A percentile compares a stretch with the other conserved stretches of the same genome.
These are phyloP conservation scores for Drosera capensis DNA, from an alignment of 148 eudicot species.

Conservation along the genomic window DNA sequence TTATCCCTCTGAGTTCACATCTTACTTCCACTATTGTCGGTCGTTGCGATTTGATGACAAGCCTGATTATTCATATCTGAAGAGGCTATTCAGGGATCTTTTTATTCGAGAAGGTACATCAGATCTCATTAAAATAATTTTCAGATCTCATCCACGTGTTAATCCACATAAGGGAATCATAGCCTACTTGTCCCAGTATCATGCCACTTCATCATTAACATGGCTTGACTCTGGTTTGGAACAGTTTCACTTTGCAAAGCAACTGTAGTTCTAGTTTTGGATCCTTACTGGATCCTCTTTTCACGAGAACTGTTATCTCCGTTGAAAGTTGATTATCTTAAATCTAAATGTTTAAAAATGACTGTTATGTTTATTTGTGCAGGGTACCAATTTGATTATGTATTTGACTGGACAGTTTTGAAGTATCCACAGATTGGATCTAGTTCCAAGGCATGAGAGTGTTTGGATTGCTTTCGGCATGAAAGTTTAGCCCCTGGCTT, in stretches of 20 bases:
- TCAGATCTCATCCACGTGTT: neutral
- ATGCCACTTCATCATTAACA: too few relatives aligned
- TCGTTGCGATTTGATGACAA: constrained; percentile 95
- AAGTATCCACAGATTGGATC: constrained; percentile 95
- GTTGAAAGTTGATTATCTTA: neutral
- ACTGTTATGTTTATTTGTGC: constrained; percentile 7
- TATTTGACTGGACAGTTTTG: constrained; percentile 95
- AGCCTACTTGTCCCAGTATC: too few relatives aligned
- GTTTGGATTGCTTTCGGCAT: constrained; percentile 9
- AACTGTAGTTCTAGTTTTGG: too few relatives aligned
- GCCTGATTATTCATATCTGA: constrained; percentile 93
- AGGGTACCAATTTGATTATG: constrained; percentile 97
- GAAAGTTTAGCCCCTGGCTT: neutral
- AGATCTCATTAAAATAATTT: neutral
- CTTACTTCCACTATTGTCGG: constrained; percentile 95
- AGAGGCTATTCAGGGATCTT: constrained; percentile 88
- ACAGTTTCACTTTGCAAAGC: too few relatives aligned
- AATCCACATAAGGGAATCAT: too few relatives aligned
- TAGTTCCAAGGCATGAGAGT: constrained; percentile 65
- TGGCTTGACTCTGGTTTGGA: too few relatives aligned
- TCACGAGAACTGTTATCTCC: too few relatives aligned
- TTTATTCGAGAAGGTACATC: constrained; percentile 82
- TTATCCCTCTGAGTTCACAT: constrained; percentile 81
- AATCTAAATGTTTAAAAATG: neutral
- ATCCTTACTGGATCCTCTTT: too few relatives aligned